Conservation (phyloP, 345 rosid species). For the Populus deltoides region DNA sequence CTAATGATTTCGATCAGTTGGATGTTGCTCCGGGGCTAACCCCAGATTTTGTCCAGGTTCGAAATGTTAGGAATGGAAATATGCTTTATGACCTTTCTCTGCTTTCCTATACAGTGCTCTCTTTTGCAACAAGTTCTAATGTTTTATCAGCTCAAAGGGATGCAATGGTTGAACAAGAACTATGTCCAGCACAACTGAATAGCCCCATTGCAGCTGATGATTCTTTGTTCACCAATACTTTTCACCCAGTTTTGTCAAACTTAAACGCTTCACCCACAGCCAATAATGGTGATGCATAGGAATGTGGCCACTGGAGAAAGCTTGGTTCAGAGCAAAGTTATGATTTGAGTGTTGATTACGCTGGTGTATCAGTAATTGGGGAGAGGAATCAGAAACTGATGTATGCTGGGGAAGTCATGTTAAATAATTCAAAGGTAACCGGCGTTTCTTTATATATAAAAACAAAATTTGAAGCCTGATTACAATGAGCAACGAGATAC, state of each 20-base stretch:
- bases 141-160: neutral
- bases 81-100: conserved; percentile 18
- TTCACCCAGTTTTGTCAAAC: conserved; percentile 14
- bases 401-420: conserved; percentile 34
- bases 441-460: conserved; percentile 10
- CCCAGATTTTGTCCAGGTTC: conserved; percentile 35
- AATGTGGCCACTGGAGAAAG: conserved; percentile 28
- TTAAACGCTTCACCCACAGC: conserved; percentile 10
- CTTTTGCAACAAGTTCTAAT: conserved; percentile 11
- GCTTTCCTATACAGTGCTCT: conserved; percentile 22
- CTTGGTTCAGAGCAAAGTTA: conserved; percentile 25
- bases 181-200: neutral
- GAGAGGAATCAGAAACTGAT: conserved; percentile 32
- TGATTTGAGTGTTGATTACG: conserved; percentile 44
- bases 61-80: conserved; percentile 12
- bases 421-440: conserved; percentile 34
- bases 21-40: conserved; percentile 17
- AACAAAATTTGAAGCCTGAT: conserved; percentile 21
- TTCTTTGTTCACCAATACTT: conserved; percentile 3
- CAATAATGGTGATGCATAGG: conserved; percentile 17
- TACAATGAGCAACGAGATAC: conserved; percentile 22
- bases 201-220: conserved; percentile 5
- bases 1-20: conserved; percentile 20
- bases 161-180: conserved; percentile 25
- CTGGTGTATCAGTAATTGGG: conserved; percentile 32